Evolutionary conservation across 176 grass and related monocot genomes (phyloP), one percentile per base, ranked within the genome.

Genomic region (Zea luxurians): DNA sequence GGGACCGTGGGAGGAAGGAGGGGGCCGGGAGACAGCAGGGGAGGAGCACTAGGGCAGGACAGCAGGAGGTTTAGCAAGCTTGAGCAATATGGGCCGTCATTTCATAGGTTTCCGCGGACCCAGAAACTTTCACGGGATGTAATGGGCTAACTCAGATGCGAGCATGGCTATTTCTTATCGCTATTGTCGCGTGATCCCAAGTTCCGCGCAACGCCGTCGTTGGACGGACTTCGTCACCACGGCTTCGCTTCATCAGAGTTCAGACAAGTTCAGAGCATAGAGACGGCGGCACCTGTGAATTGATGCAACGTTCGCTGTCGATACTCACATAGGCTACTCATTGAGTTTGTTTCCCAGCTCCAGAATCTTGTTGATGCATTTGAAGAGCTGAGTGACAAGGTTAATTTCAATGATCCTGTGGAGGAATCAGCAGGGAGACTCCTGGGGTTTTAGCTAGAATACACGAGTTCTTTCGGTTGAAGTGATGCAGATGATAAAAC

Each of bases 321-420:
- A 27, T 27, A 9, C 94, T 94, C 48, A 80, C 92, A 16, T 98
- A 27, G 92, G 10, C 96, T 94, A 13, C 91, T 98, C 75, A 90
- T 94, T 47, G 92, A 98, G 70, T 92, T 95, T 55, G 96, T 94
- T 27, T 89, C 92, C 1, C 86, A 91, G 66, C 87, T 98, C 52
- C 78, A 88, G 62, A 98, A 92, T 71, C 76, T 95, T 41, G 90
- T 89, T 34, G 81, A 91, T 83, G 92, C 96, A 35, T 85, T 95
- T 48, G 81, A 92, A 20, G 92, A 98, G 75, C 65, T 94, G 40
- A 92, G 92, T 63, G 75, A 88, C 73, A 86, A 82, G n/a, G 92
- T 88, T 7, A 53, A 73, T 36, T 98, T 98, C 71, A 92, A 89
- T 66, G 92, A 95, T 8, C 78, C 86, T 10, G 80, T 82, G 50